Evolutionary conservation across 2,329 filamentous ascomycete species (phyloP).

Genomic region (Acarospora socialis): DNA sequence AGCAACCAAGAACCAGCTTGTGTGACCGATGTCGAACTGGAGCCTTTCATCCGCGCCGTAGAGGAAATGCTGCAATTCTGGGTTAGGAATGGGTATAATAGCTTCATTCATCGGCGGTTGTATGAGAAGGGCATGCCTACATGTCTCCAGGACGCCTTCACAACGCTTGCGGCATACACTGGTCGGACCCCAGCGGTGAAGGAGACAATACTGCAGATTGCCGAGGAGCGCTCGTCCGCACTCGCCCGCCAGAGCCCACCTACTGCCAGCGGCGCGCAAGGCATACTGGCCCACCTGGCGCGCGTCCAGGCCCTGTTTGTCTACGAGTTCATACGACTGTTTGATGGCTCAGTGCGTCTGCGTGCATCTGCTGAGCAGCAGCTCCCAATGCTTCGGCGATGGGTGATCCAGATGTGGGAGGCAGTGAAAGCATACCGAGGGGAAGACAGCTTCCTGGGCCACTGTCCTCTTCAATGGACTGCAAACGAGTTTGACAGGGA

Average conservation of each 20-base stretch:
- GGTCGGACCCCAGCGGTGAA: background rate
- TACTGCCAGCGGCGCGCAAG: no score
- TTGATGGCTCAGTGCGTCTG: slow-evolving; percentile 9
- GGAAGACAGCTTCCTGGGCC: slow-evolving; percentile 1
- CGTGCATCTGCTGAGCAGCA: slow-evolving; percentile 8
- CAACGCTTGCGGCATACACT: slow-evolving; percentile 6
- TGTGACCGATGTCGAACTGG: slow-evolving; percentile 2
- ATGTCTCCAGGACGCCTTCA: slow-evolving; percentile 9
- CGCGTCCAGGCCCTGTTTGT: no score
- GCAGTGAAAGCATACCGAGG: slow-evolving; percentile 5
- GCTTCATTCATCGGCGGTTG: slow-evolving; percentile 7
- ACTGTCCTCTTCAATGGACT: slow-evolving; percentile 3
- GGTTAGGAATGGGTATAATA: slow-evolving; percentile 7
- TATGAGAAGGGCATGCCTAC: slow-evolving; percentile 7
- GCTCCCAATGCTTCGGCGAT: slow-evolving; percentile 6
- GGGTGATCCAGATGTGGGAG: slow-evolving; percentile 7
- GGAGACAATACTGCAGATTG: slow-evolving; percentile 1
- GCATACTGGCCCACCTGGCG: background rate
- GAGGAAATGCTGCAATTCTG: slow-evolving; percentile 8
- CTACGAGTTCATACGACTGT: slow-evolving; percentile 3
- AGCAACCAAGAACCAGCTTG: slow-evolving; percentile 7
- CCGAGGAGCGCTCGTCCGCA: slow-evolving; percentile 1
- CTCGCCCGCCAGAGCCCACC: background rate
- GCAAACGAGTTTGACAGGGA: slow-evolving; percentile 5
- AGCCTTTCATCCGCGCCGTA: slow-evolving; percentile 7